Base-by-base conservation (phyloP, 2,329 filamentous ascomycete genomes). In the Ustilaginoidea virens region DNA sequence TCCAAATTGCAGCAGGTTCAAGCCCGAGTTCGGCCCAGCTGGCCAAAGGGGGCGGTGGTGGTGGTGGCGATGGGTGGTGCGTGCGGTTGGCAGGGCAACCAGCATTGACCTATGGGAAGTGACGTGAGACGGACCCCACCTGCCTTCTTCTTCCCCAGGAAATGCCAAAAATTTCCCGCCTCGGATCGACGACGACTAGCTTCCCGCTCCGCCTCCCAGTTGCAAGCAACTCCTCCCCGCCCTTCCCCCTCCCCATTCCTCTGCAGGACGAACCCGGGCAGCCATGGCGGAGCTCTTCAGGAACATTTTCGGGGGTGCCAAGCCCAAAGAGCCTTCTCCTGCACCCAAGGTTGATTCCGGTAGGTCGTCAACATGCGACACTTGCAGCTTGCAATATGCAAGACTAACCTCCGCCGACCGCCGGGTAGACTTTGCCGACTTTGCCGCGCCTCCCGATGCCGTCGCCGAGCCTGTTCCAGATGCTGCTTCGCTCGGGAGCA, bases 361-460 rank as follows among this genome's bases (percentile, higher is more conserved):
- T 81, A 61, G 46, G 68, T 56, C 33, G 30, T n/a, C n/a, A n/a
- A n/a, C n/a, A n/a, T n/a, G n/a, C n/a, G n/a, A n/a, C n/a, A n/a
- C n/a, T n/a, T n/a, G n/a, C n/a, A n/a, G n/a, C n/a, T n/a, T n/a
- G n/a, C n/a, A n/a, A n/a, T 15, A 9, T 16, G 5, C n/a, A 15
- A 23, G 22, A 23, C 27, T 29, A 18, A 29, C 20, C 19, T 4
- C n/a, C 6, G 25, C n/a, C 19, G 17, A 14, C 19, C 7, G 7
- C 19, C 14, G 19, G 13, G 11, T 28, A 93, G 86, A 92, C 60
- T 94, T 94, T 53, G 85, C 82, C 58, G 87, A 94, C 63, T 96
- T 92, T 48, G 82, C 83, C 35, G 76, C 73, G 39, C 78, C 74
- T 42, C 72, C 83, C 39, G 73, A 79, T 13, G 75, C 81, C 32